These are phyloP conservation scores for Colletotrichum camelliae DNA, from an alignment of 2,329 filamentous ascomycete species.

Conservation along the genomic window DNA sequence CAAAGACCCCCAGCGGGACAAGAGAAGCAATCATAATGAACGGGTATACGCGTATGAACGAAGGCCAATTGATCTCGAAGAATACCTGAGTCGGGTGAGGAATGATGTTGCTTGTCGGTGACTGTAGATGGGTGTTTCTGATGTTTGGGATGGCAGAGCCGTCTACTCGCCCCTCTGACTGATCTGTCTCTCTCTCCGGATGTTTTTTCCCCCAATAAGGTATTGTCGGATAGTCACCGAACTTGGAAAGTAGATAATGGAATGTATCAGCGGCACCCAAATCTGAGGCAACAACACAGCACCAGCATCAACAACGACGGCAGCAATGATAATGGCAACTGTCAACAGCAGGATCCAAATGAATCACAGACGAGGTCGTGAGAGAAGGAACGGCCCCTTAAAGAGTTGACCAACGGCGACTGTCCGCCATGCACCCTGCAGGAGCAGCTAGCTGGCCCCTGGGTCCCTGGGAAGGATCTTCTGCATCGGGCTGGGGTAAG, in stretches of 20 bases:
- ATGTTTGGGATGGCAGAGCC: neutral
- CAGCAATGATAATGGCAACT: neutral
- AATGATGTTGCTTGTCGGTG: neutral
- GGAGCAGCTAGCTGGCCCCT: neutral
- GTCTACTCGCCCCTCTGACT: neutral
- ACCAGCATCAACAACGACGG: neutral
- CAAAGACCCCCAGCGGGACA: neutral
- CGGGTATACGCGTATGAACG: neutral
- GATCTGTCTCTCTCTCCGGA: neutral
- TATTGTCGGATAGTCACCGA: neutral
- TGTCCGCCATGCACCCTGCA: neutral
- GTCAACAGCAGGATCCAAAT: neutral
- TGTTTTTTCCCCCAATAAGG: neutral
- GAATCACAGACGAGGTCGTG: neutral
- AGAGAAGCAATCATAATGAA: neutral
- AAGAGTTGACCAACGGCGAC: neutral
- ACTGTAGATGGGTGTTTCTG: neutral
- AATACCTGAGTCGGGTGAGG: neutral
- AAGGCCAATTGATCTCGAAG: neutral
- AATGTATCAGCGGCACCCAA: neutral
- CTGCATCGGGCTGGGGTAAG: conserved; percentile 9
- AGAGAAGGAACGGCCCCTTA: neutral
- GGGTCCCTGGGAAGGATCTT: conserved; percentile 3
- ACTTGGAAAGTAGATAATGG: neutral
- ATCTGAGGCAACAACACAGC: neutral